Percentiles rank a stretch among this genome's conserved stretches.
Conservation (phyloP, 1,284 basidiomycete genomes). For the Chalciporus piperatoides region DNA sequence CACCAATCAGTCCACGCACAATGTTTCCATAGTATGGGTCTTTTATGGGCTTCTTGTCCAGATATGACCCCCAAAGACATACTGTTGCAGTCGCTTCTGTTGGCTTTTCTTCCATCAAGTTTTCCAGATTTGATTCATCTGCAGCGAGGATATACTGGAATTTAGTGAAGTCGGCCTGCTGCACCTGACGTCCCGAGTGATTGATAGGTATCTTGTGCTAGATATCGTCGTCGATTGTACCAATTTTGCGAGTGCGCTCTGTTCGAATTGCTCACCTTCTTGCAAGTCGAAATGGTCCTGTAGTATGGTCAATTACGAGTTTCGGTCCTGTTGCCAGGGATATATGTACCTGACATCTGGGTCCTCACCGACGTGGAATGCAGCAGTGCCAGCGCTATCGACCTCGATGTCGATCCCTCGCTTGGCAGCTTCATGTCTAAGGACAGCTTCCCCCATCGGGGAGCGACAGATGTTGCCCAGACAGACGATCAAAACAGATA, state of each 20-base stretch:
- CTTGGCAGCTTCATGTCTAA: slow-evolving; percentile 51
- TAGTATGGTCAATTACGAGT: background rate
- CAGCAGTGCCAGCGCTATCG: slow-evolving; percentile 71
- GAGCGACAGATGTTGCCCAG: slow-evolving; percentile 78
- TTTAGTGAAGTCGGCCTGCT: slow-evolving; percentile 51
- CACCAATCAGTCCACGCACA: slow-evolving; percentile 38
- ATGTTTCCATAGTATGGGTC: slow-evolving; percentile 75
- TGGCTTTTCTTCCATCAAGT: slow-evolving; percentile 55
- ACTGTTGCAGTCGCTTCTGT: slow-evolving; percentile 51
- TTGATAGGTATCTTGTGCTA: slow-evolving; percentile 61
- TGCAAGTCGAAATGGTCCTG: slow-evolving; percentile 60
- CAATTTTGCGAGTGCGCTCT: background rate
- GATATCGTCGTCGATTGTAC: slow-evolving; percentile 1
- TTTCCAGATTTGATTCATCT: slow-evolving; percentile 61
- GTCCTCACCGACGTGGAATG: slow-evolving; percentile 67
- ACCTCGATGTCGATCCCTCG: slow-evolving; percentile 61
- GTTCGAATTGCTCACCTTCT: slow-evolving; percentile 43
- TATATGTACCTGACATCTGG: slow-evolving; percentile 63
- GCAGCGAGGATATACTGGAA: slow-evolving; percentile 73
- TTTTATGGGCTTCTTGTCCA: slow-evolving; percentile 58
- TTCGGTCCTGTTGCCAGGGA: slow-evolving; percentile 1
- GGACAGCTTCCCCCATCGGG: slow-evolving; percentile 77
- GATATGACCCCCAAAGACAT: slow-evolving; percentile 71
- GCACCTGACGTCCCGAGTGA: slow-evolving; percentile 58
- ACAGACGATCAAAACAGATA: slow-evolving; percentile 66